Conservation (phyloP, 2,329 filamentous ascomycete genomes). For the Beauveria pseudobassiana region DNA sequence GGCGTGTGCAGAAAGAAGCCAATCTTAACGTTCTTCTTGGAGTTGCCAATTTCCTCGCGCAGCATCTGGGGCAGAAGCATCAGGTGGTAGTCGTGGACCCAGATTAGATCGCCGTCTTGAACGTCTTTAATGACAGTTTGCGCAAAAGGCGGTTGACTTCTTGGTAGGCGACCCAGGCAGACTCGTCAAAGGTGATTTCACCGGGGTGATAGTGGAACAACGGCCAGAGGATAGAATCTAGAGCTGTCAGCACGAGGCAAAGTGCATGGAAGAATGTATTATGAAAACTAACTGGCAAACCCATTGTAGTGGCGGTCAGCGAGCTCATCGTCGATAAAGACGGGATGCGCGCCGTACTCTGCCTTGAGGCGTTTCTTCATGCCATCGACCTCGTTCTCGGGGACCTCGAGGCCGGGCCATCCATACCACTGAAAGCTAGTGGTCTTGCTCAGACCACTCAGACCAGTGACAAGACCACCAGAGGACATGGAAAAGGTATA, state of each 20-base stretch:
- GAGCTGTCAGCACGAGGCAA: background rate
- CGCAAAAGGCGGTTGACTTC: conserved; percentile 86
- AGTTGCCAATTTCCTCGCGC: conserved; percentile 74
- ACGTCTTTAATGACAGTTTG: conserved; percentile 81
- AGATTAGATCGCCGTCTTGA: conserved; percentile 87
- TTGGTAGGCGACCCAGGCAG: conserved; percentile 85
- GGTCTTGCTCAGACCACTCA: conserved; percentile 85
- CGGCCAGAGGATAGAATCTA: conserved; percentile 96
- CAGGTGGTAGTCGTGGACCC: conserved; percentile 98
- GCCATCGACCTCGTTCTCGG: conserved; percentile 67
- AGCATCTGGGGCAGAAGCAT: conserved; percentile 97
- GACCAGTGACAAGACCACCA: conserved; percentile 85
- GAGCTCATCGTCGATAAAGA: conserved; percentile 89
- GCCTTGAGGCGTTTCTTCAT: conserved; percentile 75
- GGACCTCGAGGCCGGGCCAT: conserved; percentile 90
- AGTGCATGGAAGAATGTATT: no score
- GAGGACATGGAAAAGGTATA: conserved; percentile 97
- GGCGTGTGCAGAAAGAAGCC: conserved; percentile 98
- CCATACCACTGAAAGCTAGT: conserved; percentile 98
- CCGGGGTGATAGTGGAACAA: conserved; percentile 98
- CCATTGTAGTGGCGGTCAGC: conserved; percentile 97
- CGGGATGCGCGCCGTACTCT: conserved; percentile 81
- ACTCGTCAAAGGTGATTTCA: conserved; percentile 96
- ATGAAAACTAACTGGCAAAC: conserved; percentile 72
- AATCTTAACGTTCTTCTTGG: conserved; percentile 89